phyloP scores from a whole-genome alignment of 805 yeast species.

The Sugiyamaella qingdaonensis region DNA sequence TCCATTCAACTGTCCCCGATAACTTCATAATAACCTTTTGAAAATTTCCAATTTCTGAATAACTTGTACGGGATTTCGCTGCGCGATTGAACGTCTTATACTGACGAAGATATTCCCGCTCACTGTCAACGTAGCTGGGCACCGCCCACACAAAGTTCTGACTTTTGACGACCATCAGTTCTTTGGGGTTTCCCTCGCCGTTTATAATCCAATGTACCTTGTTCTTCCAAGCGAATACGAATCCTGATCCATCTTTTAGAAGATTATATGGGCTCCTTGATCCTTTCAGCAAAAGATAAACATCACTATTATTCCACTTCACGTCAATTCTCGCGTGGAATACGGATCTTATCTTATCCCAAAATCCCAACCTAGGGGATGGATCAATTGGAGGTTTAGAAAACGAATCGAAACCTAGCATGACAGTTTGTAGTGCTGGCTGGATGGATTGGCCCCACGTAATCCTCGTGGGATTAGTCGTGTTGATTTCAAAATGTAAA shows the following conservation, averaged over 20 bases:
- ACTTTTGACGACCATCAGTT: slow-evolving; percentile 61
- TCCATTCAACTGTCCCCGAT: slow-evolving; percentile 71
- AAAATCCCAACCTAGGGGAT: slow-evolving; percentile 77
- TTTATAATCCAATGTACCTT: slow-evolving; percentile 59
- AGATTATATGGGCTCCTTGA: slow-evolving; percentile 74
- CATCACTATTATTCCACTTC: slow-evolving; percentile 44
- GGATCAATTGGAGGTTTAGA: slow-evolving; percentile 89
- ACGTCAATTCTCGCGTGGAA: slow-evolving; percentile 68
- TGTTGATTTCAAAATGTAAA: slow-evolving; percentile 49
- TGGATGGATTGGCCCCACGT: slow-evolving; percentile 84
- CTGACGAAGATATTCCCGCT: slow-evolving; percentile 26
- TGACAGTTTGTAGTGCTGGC: slow-evolving; percentile 76
- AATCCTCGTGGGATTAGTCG: slow-evolving; percentile 57
- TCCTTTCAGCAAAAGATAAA: slow-evolving; percentile 51
- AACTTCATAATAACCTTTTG: slow-evolving; percentile 56
- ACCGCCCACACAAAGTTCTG: slow-evolving; percentile 62
- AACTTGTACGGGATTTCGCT: slow-evolving; percentile 19
- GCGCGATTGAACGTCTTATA: slow-evolving; percentile 33
- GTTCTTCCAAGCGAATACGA: slow-evolving; percentile 65
- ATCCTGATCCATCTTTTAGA: slow-evolving; percentile 67
- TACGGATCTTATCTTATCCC: slow-evolving; percentile 82
- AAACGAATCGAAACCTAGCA: slow-evolving; percentile 73
- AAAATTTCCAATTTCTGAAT: slow-evolving; percentile 24
- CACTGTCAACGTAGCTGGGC: slow-evolving; percentile 63
- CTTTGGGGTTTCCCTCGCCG: slow-evolving; percentile 60